Evolutionary conservation across 177 flowering plant species (phyloP), one percentile per base, ranked within the genome.

Genomic region (Vitis hybrid): DNA sequence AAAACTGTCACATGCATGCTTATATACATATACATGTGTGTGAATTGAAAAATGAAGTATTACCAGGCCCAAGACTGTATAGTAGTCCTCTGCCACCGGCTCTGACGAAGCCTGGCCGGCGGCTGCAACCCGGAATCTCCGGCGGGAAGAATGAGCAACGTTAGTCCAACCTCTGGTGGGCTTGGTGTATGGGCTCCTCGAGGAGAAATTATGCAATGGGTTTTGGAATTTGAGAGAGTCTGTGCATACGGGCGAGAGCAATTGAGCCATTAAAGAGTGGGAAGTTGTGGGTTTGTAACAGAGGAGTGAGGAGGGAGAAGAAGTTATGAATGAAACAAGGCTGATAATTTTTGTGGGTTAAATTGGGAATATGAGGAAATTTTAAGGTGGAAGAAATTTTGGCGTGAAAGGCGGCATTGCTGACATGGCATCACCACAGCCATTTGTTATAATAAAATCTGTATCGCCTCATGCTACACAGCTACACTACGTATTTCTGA

Each of bases 21-120:
- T 11, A 56, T 5, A 14, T 5, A 67, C 31, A 68, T 2, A 15
- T 13, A 15, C 24, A n/a, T 9, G 15, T 55, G 65, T 2, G 38
- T 47, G 22, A 1, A 72, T 18, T 14, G 11, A 55, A 17, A 28
- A 67, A 11, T 38, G 11, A 58, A 55, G 10, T 0, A 57, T 73
- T 86, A 92, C 97, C 85, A 89, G 79, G 14, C 96, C 98, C 76
- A 92, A 69, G 9, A 92, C 96, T 5, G 89, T 77, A 65, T 94
- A 92, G 59, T 94, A 94, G 73, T 94, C 95, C 73, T 94, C 97
- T 3, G 94, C 88, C 18, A 82, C 64, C 1, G 77, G 75, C 2
- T 73, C 79, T 11, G 73, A 66, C 1, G 85, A 77, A 57, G 78
- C 66, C 1, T 85, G 80, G 22, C 77, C 83, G 63, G 73, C 75